phyloP scores from a whole-genome alignment of 148 eudicot genomes.

The Rhododendron ovatum region DNA sequence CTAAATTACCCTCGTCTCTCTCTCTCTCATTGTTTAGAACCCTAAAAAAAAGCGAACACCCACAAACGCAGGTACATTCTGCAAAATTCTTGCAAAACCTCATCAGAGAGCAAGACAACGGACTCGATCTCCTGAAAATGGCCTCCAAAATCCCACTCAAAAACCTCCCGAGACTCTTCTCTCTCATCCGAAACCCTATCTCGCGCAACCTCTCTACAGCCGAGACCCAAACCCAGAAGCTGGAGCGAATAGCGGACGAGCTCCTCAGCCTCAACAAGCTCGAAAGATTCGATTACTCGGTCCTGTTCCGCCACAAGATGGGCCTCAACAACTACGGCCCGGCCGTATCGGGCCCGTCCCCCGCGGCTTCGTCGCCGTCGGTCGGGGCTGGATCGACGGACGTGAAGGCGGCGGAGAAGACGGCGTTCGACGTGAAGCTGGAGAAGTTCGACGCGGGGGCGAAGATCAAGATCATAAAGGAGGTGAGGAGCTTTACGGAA shows the following conservation, averaged over 20 bases:
- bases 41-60: neutral
- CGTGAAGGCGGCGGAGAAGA: slow-evolving; percentile 50
- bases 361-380: slow-evolving; percentile 9
- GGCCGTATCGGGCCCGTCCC: neutral
- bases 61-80: too few relatives aligned
- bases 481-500: slow-evolving; percentile 18
- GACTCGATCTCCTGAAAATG: slow-evolving; percentile 18
- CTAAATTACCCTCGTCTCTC: too few relatives aligned
- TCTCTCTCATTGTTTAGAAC: neutral
- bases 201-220: slow-evolving; percentile 26
- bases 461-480: slow-evolving; percentile 21
- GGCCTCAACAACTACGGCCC: slow-evolving; percentile 46
- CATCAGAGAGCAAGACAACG: neutral
- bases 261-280: slow-evolving; percentile 57
- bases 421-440: slow-evolving; percentile 65
- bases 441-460: slow-evolving; percentile 58
- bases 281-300: slow-evolving; percentile 59
- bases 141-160: slow-evolving; percentile 29
- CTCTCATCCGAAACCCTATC: slow-evolving; percentile 2
- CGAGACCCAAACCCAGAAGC: slow-evolving; percentile 43
- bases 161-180: slow-evolving; percentile 18
- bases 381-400: slow-evolving; percentile 19
- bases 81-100: neutral
- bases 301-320: slow-evolving; percentile 53
- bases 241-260: slow-evolving; percentile 63